Base-by-base conservation (phyloP, 495 filamentous ascomycete species). In the Aspergillus baeticus region DNA sequence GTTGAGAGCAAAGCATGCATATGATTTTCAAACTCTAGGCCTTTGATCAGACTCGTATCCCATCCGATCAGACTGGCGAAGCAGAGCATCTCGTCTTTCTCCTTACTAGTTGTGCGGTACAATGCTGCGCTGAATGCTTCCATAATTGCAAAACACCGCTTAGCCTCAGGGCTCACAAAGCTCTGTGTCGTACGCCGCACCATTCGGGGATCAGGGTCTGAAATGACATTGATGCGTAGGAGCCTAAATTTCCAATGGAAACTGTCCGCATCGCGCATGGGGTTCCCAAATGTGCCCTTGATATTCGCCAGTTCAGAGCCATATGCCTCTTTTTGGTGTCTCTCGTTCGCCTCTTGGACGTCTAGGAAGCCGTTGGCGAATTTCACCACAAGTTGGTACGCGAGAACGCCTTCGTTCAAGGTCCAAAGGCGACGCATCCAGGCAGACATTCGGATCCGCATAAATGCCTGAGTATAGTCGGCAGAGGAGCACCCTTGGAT, bases 341-440 rank as follows among this genome's bases (percentile, higher is more conserved):
- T 11, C 10, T 36, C 31, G 2, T 10, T 35, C 14, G 5, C 1
- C 2, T 10, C 49, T 20, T 51, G n/a, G 5, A 51, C 49, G 23
- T 51, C 49, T n/a, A 51, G 23, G 36, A 51, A 41, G 1, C 49
- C 49, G n/a, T 51, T 36, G 2, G 49, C 35, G 21, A 51, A 51
- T 31, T 42, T 51, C 6, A 51, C 36, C 20, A 29, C 10, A 14
- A 51, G 49, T 17, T 42, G 18, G 23, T 39, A 15, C 0, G 49
- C 49, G 13, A 51, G 37, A 1, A 51, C 49, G 11, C 49, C 49
- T 33, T 51, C 49, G 36, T 51, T 51, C 7, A 51, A 14, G 5
- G 49, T 51, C 49, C 49, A 51, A 5, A 51, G 49, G 3, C 49
- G 49, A 10, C 49, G 49, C 49, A 51, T 51, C 49, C 49, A 51